Evolutionary conservation across 805 yeast genomes (phyloP), one percentile per base, ranked within the genome.

Genomic region (Sungouiozyma intestinalis): DNA sequence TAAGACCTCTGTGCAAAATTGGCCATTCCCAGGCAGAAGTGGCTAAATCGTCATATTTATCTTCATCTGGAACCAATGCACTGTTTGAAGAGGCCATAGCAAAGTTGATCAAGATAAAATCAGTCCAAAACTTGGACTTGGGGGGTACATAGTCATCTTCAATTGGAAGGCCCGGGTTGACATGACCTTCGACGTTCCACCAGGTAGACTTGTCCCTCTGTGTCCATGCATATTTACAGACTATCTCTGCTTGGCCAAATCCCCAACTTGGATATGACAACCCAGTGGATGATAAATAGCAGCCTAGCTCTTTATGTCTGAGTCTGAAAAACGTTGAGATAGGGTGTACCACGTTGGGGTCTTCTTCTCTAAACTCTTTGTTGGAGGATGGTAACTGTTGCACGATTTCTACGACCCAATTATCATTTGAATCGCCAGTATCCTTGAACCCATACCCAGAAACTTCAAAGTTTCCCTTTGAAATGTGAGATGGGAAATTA

Each of bases 191-290:
- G 47, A 84, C 71, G 61, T 82, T 83, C 92, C 92, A 84, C 90
- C 92, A 84, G 16, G 88, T 82, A 54, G 90, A 70, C 67, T 83
- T 84, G 58, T 84, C 94, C 62, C 83, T 78, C 36, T 57, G 66
- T 62, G 74, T 62, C 55, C 78, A 82, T 32, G 86, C 79, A 47
- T 69, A 63, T 50, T 73, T 76, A 66, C 99, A 92, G 1, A 79
- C 81, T 49, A 92, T 90, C 68, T 92, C 99, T 48, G 95, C 95
- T 69, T 92, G 99, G 60, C 86, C 77, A 74, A 90, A 92, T 16
- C 98, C 99, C 99, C 99, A 92, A 15, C 77, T 79, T 16, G 99
- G 99, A 57, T 88, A 79, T 18, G 76, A 60, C 50, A 69, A 66
- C 36, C 96, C 97, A 9, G 92, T 73, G 13, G 90, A 84, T 50